These are phyloP conservation scores for Psilocybe subaeruginosa DNA, from an alignment of 768 basidiomycete genomes.

Conservation along the genomic window DNA sequence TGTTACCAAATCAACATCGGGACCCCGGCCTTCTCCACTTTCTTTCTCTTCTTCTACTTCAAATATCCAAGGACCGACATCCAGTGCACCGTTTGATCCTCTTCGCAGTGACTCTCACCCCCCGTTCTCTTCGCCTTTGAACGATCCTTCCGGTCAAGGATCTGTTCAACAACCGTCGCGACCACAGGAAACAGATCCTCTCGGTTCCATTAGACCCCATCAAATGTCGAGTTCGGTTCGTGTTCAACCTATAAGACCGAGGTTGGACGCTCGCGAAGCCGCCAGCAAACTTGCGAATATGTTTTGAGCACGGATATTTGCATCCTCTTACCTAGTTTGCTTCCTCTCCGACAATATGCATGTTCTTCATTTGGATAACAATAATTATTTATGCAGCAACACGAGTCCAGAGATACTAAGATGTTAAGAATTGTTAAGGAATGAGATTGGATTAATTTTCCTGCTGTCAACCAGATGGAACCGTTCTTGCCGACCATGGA, in stretches of 20 bases:
- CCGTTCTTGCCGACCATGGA: conserved; percentile 50
- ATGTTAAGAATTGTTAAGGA: conserved; percentile 23
- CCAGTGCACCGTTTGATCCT: conserved; percentile 35
- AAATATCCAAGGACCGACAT: conserved; percentile 17
- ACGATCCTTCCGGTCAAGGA: conserved; percentile 23
- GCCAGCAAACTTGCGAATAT: conserved; percentile 91
- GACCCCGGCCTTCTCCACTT: conserved; percentile 33
- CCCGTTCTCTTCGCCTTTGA: conserved; percentile 34
- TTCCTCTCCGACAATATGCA: neutral
- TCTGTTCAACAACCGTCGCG: conserved; percentile 25
- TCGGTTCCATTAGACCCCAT: conserved; percentile 61
- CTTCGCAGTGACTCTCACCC: conserved; percentile 37
- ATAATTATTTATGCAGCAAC: neutral
- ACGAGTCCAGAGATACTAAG: neutral
- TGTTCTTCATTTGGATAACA: neutral
- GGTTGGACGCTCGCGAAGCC: conserved; percentile 83
- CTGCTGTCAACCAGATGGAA: conserved; percentile 43
- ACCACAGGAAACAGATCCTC: conserved; percentile 56
- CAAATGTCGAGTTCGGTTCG: conserved; percentile 77
- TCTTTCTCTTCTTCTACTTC: conserved; percentile 38
- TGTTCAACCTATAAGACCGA: conserved; percentile 68
- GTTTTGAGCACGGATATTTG: conserved; percentile 50
- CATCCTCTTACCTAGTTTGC: neutral
- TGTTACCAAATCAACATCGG: conserved; percentile 48
- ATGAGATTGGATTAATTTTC: conserved; percentile 14